Evolutionary conservation across 1,284 basidiomycete genomes (phyloP), one percentile per base, ranked within the genome.

Genomic region (Trametes versicolor): DNA sequence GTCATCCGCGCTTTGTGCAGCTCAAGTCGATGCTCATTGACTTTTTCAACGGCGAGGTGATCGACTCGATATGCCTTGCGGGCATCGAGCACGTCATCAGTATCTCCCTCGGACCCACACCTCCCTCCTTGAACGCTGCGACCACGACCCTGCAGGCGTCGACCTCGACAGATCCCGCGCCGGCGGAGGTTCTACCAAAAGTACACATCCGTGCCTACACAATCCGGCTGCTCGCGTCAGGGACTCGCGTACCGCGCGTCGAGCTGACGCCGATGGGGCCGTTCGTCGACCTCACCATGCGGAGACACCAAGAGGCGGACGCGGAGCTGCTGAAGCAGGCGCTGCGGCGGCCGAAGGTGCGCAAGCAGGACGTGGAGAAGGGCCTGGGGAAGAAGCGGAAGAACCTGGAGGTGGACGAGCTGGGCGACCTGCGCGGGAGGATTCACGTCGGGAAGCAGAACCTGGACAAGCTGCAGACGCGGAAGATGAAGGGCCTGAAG

Each of bases 361-460:
- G 91, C 79, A 95, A 95, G 82, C 85, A 85, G 70, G 93, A 95
- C 52, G 80, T 95, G 53, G 94, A 95, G 81, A 91, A 86, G 76
- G 95, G 95, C 0, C 76, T 95, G n/a, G 95, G 94, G 45, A 95
- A 94, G 85, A 96, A 95, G 86, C 88, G 87, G 79, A 96, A 95
- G 87, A 98, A 98, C 78, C 78, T 97, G 77, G 96, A 98, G 82
- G 95, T 96, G 69, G 97, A 99, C 82, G 95, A 96, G 78, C 98
- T 99, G 97, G 97, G 97, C 63, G 96, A 99, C 79, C 80, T 97
- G 79, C 87, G 97, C 69, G 97, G 97, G 53, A 85, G 90, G 65
- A 87, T 99, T 58, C 97, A 99, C 78, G 79, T 99, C 53, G 94
- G 84, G 63, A 93, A 89, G 78, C 97, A 99, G 83, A 95, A 99